Conservation (phyloP, 768 basidiomycete genomes). For the Russula sp. region DNA sequence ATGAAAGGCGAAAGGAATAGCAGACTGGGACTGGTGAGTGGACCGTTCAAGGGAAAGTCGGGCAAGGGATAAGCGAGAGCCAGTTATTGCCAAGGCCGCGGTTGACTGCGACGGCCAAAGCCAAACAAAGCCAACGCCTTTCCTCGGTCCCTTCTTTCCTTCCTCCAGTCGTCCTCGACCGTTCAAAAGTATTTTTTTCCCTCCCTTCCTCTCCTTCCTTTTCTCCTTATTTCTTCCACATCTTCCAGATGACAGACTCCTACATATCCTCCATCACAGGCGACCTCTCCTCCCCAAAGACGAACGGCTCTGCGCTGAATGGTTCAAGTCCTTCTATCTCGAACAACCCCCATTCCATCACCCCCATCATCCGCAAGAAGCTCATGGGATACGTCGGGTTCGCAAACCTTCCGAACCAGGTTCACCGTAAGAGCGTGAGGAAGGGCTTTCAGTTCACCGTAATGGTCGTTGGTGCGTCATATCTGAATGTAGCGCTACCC, state of each 20-base stretch:
- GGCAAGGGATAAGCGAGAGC: slow-evolving; percentile 20
- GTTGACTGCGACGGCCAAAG: slow-evolving; percentile 39
- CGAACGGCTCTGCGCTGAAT: slow-evolving; percentile 60
- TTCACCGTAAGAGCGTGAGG: slow-evolving; percentile 96
- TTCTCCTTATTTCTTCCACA: slow-evolving; percentile 29
- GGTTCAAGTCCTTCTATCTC: slow-evolving; percentile 61
- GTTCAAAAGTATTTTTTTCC: slow-evolving; percentile 37
- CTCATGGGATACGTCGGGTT: slow-evolving; percentile 95
- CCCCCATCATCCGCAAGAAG: slow-evolving; percentile 74
- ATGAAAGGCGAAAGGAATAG: slow-evolving; percentile 8
- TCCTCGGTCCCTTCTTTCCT: slow-evolving; percentile 40
- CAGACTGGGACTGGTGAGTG: slow-evolving; percentile 20
- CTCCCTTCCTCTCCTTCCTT: slow-evolving; percentile 31
- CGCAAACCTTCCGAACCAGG: slow-evolving; percentile 98
- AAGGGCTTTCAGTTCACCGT: slow-evolving; percentile 99
- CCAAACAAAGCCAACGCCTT: slow-evolving; percentile 38
- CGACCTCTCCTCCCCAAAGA: slow-evolving; percentile 49
- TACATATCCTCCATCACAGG: slow-evolving; percentile 67
- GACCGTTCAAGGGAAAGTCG: no score
- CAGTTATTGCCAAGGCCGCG: slow-evolving; percentile 53
- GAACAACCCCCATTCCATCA: slow-evolving; percentile 32
- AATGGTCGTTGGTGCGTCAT: slow-evolving; percentile 94
- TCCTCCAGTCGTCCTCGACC: slow-evolving; percentile 51
- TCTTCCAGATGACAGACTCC: slow-evolving; percentile 66
- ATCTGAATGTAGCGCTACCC: slow-evolving; percentile 28